Evolutionary conservation across 352 stramenopile species (phyloP).

Genomic region (Pythium brassicae): DNA sequence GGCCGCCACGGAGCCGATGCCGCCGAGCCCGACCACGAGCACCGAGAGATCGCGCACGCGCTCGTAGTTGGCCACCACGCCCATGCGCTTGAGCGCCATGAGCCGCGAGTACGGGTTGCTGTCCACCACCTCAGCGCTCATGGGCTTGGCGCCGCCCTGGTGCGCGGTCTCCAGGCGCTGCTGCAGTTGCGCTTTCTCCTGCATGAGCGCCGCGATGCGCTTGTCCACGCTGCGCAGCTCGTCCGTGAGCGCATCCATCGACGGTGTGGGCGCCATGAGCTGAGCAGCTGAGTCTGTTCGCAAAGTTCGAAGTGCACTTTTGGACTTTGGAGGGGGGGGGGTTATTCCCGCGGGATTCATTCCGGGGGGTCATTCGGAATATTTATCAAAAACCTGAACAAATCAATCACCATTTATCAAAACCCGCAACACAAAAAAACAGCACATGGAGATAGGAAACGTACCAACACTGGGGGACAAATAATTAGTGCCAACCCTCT

Average conservation of each 20-base stretch:
- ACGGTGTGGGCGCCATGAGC: too few relatives aligned
- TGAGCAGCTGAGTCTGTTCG: too few relatives aligned
- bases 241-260: slow-evolving; percentile 22
- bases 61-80: slow-evolving; percentile 88
- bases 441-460: too few relatives aligned
- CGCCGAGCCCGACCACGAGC: slow-evolving; percentile 79
- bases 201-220: slow-evolving; percentile 72
- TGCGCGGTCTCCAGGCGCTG: slow-evolving; percentile 40
- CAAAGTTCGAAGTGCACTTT: too few relatives aligned
- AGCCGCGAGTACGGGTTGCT: slow-evolving; percentile 88
- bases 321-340: too few relatives aligned
- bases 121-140: slow-evolving; percentile 80
- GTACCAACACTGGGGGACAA: too few relatives aligned
- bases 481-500: too few relatives aligned
- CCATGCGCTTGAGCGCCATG: slow-evolving; percentile 90
- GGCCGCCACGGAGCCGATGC: slow-evolving; percentile 81
- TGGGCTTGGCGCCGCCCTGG: slow-evolving; percentile 31
- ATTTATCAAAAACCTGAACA: too few relatives aligned
- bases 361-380: too few relatives aligned
- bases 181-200: slow-evolving; percentile 63
- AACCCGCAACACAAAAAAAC: too few relatives aligned
- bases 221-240: slow-evolving; percentile 61
- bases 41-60: slow-evolving; percentile 79
- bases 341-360: too few relatives aligned
- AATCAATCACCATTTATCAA: too few relatives aligned